Conservation (phyloP, 345 rosid species). For the Acer saccharum region DNA sequence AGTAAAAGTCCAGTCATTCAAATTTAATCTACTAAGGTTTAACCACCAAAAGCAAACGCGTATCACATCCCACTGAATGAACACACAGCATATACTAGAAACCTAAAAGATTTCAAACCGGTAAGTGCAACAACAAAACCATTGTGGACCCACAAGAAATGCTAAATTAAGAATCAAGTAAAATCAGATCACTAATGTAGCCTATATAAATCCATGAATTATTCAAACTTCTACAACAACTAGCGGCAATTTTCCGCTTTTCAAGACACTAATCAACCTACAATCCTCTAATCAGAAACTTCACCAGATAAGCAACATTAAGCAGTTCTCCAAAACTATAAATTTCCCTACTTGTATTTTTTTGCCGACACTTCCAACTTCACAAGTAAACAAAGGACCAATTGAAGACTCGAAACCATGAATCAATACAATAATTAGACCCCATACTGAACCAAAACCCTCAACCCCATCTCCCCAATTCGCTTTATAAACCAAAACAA, state of each 20-base stretch:
- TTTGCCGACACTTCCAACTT: neutral
- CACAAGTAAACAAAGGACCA: neutral
- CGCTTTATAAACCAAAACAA: neutral
- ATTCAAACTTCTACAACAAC: neutral
- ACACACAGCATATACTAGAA: neutral
- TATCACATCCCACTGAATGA: neutral
- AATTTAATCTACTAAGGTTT: neutral
- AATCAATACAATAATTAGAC: neutral
- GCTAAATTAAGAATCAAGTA: neutral
- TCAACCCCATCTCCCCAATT: neutral
- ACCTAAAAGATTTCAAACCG: neutral
- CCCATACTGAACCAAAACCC: neutral
- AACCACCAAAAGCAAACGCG: neutral
- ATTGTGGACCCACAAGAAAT: neutral
- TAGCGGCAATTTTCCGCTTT: neutral
- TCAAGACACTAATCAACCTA: neutral
- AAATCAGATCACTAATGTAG: neutral
- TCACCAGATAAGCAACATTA: neutral
- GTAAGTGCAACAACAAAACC: neutral
- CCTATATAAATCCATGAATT: neutral
- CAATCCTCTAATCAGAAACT: neutral
- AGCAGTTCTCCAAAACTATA: neutral
- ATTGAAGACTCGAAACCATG: neutral
- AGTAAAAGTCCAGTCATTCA: neutral
- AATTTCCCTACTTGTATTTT: neutral